These are phyloP conservation scores for Bolboschoenus planiculmis DNA, from an alignment of 176 grass and related monocot species.

Conservation along the genomic window DNA sequence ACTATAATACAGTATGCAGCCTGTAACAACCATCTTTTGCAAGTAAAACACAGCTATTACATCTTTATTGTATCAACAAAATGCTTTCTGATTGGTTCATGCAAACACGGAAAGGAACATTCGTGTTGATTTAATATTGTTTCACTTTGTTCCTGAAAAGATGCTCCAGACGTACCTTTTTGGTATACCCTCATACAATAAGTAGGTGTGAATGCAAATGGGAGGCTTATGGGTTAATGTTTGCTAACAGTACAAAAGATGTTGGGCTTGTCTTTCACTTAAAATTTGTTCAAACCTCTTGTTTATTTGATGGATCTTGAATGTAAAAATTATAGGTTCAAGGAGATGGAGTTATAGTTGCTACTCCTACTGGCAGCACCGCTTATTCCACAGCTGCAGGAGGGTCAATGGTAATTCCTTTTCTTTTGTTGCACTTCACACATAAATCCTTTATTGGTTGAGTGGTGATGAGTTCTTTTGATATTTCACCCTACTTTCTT, in stretches of 20 bases:
- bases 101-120: not conserved
- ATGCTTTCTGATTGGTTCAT: not conserved
- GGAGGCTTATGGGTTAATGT: not conserved
- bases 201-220: not conserved
- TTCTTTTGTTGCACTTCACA: not conserved
- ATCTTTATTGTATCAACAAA: not conserved
- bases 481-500: not conserved
- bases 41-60: not conserved
- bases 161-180: not conserved
- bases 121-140: not conserved
- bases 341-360: constrained; percentile 98
- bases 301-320: not conserved
- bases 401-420: constrained; percentile 69
- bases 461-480: not conserved
- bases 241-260: not conserved
- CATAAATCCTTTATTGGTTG: not conserved
- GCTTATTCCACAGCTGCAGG: constrained; percentile 98
- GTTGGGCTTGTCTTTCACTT: not conserved
- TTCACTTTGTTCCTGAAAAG: not conserved
- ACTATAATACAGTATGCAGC: not conserved
- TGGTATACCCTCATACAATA: not conserved
- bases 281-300: constrained; percentile 5
- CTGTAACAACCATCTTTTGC: not conserved
- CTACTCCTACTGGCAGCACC: constrained; percentile 92
- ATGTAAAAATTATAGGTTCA: constrained; percentile 58